phyloP scores from a whole-genome alignment of 1,284 basidiomycete genomes.

The Marasmius fiardii region DNA sequence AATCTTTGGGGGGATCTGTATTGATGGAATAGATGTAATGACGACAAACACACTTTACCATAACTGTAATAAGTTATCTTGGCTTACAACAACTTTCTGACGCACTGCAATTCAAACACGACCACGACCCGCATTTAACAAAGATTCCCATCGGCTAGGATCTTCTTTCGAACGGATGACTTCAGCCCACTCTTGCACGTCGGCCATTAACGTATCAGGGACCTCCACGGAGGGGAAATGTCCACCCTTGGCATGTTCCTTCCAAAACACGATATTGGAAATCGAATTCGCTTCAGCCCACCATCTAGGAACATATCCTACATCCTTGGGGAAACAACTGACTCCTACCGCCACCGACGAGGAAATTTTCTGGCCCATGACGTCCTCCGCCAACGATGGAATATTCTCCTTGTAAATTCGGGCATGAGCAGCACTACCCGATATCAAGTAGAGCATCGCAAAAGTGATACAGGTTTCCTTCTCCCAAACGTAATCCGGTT shows the following conservation, averaged over 20 bases:
- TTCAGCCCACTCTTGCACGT: constrained; percentile 10
- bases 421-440: constrained; percentile 21
- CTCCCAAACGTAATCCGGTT: constrained; percentile 14
- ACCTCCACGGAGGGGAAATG: constrained; percentile 13
- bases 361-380: constrained; percentile 18
- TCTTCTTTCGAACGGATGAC: constrained; percentile 6
- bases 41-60: not conserved
- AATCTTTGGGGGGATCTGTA: too few species aligned
- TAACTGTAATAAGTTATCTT: not conserved
- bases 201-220: constrained; percentile 8
- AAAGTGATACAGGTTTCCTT: constrained; percentile 15
- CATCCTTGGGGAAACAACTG: constrained; percentile 26
- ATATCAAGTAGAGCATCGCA: constrained; percentile 17
- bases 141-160: constrained; percentile 6
- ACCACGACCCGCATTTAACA: constrained; percentile 5
- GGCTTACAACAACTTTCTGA: too few species aligned
- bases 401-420: constrained; percentile 27
- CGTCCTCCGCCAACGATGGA: constrained; percentile 12
- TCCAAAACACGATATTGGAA: constrained; percentile 28
- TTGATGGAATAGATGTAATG: too few species aligned
- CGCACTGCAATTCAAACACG: not conserved
- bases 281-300: constrained; percentile 24
- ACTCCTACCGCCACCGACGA: constrained; percentile 22
- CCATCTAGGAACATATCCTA: constrained; percentile 26
- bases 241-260: constrained; percentile 21